Evolutionary conservation across 192 early-diverging fungal species (phyloP).

Genomic region (Umbelopsis ramanniana): DNA sequence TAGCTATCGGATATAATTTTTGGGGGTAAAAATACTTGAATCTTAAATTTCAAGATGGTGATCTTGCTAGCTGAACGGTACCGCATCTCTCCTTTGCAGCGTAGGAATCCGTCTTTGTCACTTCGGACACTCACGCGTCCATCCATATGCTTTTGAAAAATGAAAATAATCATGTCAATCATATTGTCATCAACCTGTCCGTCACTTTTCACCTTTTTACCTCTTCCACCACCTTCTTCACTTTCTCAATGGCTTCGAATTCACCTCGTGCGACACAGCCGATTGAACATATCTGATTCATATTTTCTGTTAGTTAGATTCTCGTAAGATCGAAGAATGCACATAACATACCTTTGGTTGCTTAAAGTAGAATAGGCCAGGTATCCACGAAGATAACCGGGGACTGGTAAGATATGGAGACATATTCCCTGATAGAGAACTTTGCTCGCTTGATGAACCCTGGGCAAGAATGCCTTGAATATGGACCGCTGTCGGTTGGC

Average conservation of each 20-base stretch:
- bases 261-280: constrained; percentile 21
- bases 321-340: background rate
- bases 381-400: constrained; percentile 32
- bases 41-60: constrained; percentile 23
- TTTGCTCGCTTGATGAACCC: background rate
- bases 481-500: background rate
- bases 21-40: constrained; percentile 22
- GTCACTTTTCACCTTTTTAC: background rate
- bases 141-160: constrained; percentile 26
- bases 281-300: constrained; percentile 14
- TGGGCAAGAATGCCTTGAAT: background rate
- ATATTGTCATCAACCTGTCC: background rate
- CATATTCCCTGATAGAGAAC: background rate
- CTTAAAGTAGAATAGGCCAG: constrained; percentile 36
- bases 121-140: constrained; percentile 27
- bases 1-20: background rate
- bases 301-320: background rate
- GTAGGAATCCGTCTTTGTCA: constrained; percentile 27
- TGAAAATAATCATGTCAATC: background rate
- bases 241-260: constrained; percentile 30
- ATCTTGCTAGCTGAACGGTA: constrained; percentile 24
- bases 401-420: constrained; percentile 20
- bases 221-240: constrained; percentile 30
- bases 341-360: constrained; percentile 27
- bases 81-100: constrained; percentile 34